Percentiles rank a stretch among this genome's conserved stretches.
phyloP scores from a whole-genome alignment of 345 rosid species.

The Eucalyptus regnans region DNA sequence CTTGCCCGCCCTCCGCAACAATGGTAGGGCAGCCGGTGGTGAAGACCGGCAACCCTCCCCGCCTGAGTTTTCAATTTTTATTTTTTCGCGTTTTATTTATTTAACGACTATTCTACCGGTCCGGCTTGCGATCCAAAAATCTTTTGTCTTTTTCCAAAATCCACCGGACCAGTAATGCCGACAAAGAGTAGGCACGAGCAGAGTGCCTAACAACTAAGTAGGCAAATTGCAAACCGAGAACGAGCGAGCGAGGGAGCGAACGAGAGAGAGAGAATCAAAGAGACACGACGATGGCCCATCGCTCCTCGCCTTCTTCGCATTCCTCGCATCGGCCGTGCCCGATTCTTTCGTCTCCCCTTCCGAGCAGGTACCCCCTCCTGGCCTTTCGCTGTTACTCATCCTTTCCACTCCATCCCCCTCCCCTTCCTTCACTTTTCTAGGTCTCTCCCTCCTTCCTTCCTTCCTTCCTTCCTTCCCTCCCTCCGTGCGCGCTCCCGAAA shows the following conservation, averaged over 20 bases:
- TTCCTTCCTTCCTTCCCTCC: not conserved
- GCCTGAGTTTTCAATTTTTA: no score
- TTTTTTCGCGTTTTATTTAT: not conserved
- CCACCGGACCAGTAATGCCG: not conserved
- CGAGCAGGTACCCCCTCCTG: not conserved
- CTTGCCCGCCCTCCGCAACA: fast-evolving
- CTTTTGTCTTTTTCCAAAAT: not conserved
- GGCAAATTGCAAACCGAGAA: not conserved
- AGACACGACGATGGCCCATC: not conserved
- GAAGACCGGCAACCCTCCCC: no score
- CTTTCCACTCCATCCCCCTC: no score
- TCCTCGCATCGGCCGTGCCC: not conserved
- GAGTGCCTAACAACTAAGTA: not conserved
- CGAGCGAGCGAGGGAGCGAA: not conserved
- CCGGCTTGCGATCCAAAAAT: not conserved
- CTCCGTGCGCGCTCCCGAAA: not conserved
- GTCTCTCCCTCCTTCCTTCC: not conserved
- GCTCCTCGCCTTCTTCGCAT: not conserved
- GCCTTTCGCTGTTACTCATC: not conserved
- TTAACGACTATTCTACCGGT: not conserved
- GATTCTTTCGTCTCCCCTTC: not conserved
- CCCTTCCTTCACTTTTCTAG: not conserved
- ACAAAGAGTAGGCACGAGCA: not conserved
- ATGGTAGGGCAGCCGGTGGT: no score
- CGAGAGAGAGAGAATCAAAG: not conserved